phyloP scores from a whole-genome alignment of 2,329 filamentous ascomycete genomes.

The Penicillium sp. region DNA sequence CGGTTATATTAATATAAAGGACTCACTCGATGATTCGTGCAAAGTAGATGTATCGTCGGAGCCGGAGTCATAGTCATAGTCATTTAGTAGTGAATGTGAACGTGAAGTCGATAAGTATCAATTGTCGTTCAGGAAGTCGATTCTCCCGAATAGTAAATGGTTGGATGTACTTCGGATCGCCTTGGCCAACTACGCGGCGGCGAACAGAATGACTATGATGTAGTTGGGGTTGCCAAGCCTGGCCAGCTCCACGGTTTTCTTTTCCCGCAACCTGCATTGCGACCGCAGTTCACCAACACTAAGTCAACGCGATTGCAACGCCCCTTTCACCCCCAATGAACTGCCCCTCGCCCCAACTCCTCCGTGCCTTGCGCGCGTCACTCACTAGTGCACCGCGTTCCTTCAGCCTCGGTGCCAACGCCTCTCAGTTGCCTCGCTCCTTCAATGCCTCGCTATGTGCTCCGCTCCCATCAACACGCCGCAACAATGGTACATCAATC shows the following conservation, averaged over 20 bases:
- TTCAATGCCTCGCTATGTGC: constrained; percentile 4
- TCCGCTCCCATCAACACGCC: constrained; percentile 10
- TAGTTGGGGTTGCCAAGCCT: constrained; percentile 5
- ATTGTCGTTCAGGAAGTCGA: too few relatives aligned
- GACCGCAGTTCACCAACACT: background rate
- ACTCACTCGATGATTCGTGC: constrained; percentile 8
- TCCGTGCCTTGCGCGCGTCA: constrained; percentile 42
- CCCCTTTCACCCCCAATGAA: constrained; percentile 29
- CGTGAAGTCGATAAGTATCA: too few relatives aligned
- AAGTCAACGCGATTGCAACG: background rate
- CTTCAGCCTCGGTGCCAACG: constrained; percentile 12
- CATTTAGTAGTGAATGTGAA: too few relatives aligned
- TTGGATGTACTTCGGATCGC: too few relatives aligned
- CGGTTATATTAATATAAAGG: constrained; percentile 23
- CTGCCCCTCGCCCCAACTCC: constrained; percentile 42
- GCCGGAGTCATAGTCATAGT: too few relatives aligned
- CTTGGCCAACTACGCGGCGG: too few relatives aligned
- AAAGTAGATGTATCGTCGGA: background rate
- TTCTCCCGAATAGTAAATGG: too few relatives aligned
- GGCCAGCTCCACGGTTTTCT: background rate
- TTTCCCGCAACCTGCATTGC: background rate
- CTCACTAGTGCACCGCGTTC: constrained; percentile 17
- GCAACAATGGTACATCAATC: constrained; percentile 27
- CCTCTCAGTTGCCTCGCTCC: constrained; percentile 11
- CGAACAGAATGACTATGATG: background rate